Base-by-base conservation (phyloP, 192 early-diverging fungal genomes). In the Mortierella antarctica region DNA sequence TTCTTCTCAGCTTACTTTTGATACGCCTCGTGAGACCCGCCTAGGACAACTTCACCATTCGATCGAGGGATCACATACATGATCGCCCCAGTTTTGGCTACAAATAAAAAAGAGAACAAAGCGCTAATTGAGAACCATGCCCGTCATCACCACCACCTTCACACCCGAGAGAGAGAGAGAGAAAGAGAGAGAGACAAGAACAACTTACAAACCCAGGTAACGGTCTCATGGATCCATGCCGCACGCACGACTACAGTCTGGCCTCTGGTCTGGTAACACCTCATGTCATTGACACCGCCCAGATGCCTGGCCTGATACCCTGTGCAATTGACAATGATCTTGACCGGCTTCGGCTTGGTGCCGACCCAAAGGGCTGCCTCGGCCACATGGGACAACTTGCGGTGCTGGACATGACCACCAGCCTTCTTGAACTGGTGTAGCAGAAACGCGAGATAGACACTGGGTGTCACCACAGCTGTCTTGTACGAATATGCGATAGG, bases 61-160 rank as follows among this genome's bases (percentile, higher is more conserved):
- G 87, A 86, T 14, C 95, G 86, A 5, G 95, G 96, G 62, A 97
- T 97, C n/a, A 96, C 88, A 81, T 97, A 97, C 49, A 91, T 88
- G 51, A 89, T 79, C 41, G 60, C 17, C 31, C 86, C 71, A n/a
- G 61, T 70, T 15, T 62, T 74, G 73, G 75, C 46, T 69, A 65
- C 31, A 66, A 12, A 52, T 7, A 18, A 62, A 55, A 13, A 64
- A 40, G n/a, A 55, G 31, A 23, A 17, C 17, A n/a, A 47, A 41
- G 31, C 45, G 20, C 15, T 15, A 56, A 1, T 42, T 17, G 3
- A 48, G 12, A 60, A 59, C 23, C 14, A 51, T 47, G 21, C 12
- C 2, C 12, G 40, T 41, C 39, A 11, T 12, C 17, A 31, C 7
- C 1, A 61, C 7, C 21, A n/a, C 31, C 20, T 44, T 46, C 20